Base-by-base conservation (phyloP, 2,329 filamentous ascomycete species). In the Amylocarpus encephaloides region DNA sequence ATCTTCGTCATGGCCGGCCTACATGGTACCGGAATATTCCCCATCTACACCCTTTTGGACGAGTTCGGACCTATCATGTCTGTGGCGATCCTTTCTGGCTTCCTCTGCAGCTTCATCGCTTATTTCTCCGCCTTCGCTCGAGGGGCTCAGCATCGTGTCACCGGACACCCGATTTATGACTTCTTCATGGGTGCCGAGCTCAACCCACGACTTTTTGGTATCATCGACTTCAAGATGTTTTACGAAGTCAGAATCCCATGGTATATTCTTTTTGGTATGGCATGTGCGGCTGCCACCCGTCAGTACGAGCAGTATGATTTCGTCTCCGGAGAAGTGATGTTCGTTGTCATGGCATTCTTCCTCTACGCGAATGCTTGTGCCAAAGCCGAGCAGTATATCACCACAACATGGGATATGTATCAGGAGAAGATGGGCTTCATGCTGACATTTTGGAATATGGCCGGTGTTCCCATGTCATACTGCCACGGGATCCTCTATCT, bases 391-490 rank as follows among this genome's bases (percentile, higher is more conserved):
- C 88, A 95, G 70, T 80, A 89, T 66, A 95, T 95, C 68, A 79
- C 89, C 52, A 86, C 86, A 7, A 93, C 88, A 44, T 95, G 90
- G 85, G 90, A 95, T 64, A 95, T 95, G 85, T 95, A 94, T 75
- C 92, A 89, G 63, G 90, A 95, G 76, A 95, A 95, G 73, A 91
- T 88, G 81, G 90, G 90, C 46, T 95, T 95, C 75, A 95, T 95
- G 90, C 80, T 95, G 59, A 94, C 94, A 69, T 95, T 95, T 80
- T 95, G 90, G 90, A 95, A 95, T 71, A 75, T 95, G 67, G 89
- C 90, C 42, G 90, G 90, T 59, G 90, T 95, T 22, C 90, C 90
- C 12, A 77, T 95, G 46, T 90, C 83, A 48, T 95, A 95, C 77
- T 95, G 89, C 73, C 90, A 95, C 75, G 93, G 87, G 78, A 92